Conservation (phyloP, 768 basidiomycete genomes). For the Psilocybe tampanensis region DNA sequence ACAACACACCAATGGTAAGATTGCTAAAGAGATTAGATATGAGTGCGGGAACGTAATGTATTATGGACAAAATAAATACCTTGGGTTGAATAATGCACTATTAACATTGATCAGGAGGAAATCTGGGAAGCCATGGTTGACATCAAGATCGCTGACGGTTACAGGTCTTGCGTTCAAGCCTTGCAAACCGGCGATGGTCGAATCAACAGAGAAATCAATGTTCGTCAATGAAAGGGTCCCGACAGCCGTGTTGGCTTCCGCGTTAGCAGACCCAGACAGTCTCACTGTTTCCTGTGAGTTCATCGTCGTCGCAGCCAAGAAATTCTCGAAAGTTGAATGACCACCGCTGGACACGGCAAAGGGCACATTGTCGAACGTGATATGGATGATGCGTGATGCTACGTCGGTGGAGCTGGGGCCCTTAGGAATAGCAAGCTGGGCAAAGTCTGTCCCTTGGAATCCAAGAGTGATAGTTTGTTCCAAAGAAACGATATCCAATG, state of each 20-base stretch:
- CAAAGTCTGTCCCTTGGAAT: constrained; percentile 55
- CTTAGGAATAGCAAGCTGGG: constrained; percentile 60
- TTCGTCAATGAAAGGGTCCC: constrained; percentile 58
- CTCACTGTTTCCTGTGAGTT: constrained; percentile 45
- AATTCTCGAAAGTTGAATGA: constrained; percentile 57
- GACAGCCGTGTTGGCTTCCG: constrained; percentile 65
- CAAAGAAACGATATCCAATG: constrained; percentile 64
- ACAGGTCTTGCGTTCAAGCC: constrained; percentile 63
- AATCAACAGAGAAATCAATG: constrained; percentile 62
- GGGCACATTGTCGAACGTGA: constrained; percentile 61
- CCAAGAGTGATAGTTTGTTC: constrained; percentile 61
- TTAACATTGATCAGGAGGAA: constrained; percentile 70
- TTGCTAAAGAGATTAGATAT: constrained; percentile 27
- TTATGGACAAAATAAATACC: constrained; percentile 33
- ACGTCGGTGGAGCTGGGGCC: constrained; percentile 63
- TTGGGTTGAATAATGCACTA: constrained; percentile 66
- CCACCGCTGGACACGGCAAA: constrained; percentile 54
- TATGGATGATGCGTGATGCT: constrained; percentile 57
- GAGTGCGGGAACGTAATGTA: background rate
- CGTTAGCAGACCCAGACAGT: constrained; percentile 57
- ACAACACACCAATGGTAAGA: constrained; percentile 41
- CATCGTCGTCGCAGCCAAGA: constrained; percentile 62
- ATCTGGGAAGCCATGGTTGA: constrained; percentile 66
- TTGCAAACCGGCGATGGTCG: constrained; percentile 62
- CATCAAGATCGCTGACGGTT: constrained; percentile 59